Evolutionary conservation across 768 basidiomycete species (phyloP).

Genomic region (Rhizopogon vesiculosus): DNA sequence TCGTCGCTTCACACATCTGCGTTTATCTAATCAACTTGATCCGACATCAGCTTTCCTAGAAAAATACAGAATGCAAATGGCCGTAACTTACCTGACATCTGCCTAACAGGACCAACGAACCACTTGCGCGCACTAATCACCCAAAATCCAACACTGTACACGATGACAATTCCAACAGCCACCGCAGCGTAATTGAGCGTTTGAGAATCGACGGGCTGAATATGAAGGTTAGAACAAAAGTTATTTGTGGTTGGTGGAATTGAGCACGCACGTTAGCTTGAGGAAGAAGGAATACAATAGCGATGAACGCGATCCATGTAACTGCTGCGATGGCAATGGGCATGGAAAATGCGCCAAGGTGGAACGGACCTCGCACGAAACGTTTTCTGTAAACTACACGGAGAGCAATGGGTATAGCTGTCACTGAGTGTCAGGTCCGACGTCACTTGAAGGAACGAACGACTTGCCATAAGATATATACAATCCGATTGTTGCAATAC

Average conservation of each 20-base stretch:
- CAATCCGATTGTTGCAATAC: slow-evolving; percentile 69
- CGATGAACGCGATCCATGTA: slow-evolving; percentile 69
- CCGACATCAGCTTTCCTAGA: not conserved
- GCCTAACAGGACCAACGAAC: slow-evolving; percentile 68
- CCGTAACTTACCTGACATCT: slow-evolving; percentile 46
- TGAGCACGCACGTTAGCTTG: slow-evolving; percentile 47
- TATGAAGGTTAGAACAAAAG: not conserved
- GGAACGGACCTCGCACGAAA: slow-evolving; percentile 69
- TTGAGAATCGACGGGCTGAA: slow-evolving; percentile 59
- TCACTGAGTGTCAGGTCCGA: not conserved
- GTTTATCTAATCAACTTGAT: not conserved
- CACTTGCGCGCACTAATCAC: slow-evolving; percentile 63
- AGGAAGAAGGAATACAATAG: slow-evolving; percentile 71
- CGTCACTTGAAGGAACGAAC: not conserved
- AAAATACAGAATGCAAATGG: not conserved
- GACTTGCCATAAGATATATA: slow-evolving; percentile 67
- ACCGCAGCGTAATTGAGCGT: slow-evolving; percentile 75
- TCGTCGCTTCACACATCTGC: not conserved
- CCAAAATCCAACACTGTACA: slow-evolving; percentile 68
- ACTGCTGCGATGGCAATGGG: slow-evolving; percentile 54
- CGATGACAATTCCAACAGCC: slow-evolving; percentile 68
- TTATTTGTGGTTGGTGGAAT: not conserved
- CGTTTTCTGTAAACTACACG: slow-evolving; percentile 55
- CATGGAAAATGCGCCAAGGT: slow-evolving; percentile 60
- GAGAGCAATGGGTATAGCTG: slow-evolving; percentile 66